Base-by-base conservation (phyloP, 768 basidiomycete genomes). In the Amanita exitialis region DNA sequence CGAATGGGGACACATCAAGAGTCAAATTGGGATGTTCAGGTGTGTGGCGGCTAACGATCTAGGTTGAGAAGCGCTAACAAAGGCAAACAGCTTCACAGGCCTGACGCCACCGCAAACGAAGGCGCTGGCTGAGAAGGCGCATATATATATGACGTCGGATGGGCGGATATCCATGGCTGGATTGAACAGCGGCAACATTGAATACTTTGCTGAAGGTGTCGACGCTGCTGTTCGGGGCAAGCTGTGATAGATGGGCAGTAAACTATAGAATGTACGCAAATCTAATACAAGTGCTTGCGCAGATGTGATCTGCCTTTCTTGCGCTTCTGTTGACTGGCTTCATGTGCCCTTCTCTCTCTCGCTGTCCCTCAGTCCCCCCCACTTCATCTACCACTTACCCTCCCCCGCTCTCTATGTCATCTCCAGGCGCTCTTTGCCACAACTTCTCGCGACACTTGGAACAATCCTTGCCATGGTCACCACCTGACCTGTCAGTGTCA, bases 1-100 rank as follows among this genome's bases (percentile, higher is more conserved):
- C 6, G 80, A 86, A 53, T 98, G 96, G 96, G 76, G 78, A 7
- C 95, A 97, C 66, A 90, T 98, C 68, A 90, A 89, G 69, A 83
- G 81, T 63, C 93, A 97, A 65, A 94, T 93, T 55, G 95, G 95
- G 66, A 95, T 97, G 93, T 94, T 94, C 76, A 91, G 90, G 92
- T 92, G 64, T 54, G 74, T 60, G 18, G 23, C 47, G 53, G 45
- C 13, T 48, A 18, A 20, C 21, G 23, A 23, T 10, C 20, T n/a
- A 18, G 15, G 25, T 28, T 12, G 20, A 10, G 34, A 35, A 3
- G 30, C 13, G n/a, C 42, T 44, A 44, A 51, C 30, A 34, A 20
- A 16, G 13, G 4, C 37, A 51, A 28, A 44, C 59, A 87, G 89
- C 68, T 94, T 90, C 73, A 95, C 91, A 42, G 93, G 93, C 18